Evolutionary conservation across 1,284 basidiomycete genomes (phyloP).

Genomic region (Ganoderma lucidum): DNA sequence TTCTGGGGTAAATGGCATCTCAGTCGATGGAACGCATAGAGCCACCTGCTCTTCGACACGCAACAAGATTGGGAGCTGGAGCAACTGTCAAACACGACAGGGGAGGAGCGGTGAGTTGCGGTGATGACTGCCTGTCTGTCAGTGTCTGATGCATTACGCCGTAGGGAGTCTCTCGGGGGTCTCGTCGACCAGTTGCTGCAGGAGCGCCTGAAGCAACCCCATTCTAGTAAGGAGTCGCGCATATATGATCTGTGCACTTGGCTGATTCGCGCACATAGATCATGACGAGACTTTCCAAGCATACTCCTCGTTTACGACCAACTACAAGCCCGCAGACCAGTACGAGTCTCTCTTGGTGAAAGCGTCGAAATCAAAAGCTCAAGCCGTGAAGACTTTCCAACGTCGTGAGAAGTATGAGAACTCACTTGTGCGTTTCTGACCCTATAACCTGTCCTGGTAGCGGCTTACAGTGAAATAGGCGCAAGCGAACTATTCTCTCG

Average conservation of each 20-base stretch:
- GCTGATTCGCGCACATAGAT: conserved; percentile 45
- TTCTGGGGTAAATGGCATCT: neutral
- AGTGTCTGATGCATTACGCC: conserved; percentile 1
- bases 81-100: conserved; percentile 55
- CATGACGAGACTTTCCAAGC: conserved; percentile 82
- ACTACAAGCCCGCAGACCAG: conserved; percentile 70
- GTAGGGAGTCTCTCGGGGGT: conserved; percentile 50
- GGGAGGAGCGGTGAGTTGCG: conserved; percentile 55
- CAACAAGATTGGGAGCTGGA: conserved; percentile 82
- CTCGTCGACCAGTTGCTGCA: conserved; percentile 60
- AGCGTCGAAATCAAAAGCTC: conserved; percentile 74
- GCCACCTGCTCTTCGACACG: conserved; percentile 75
- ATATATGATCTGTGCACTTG: neutral
- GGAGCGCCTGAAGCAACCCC: conserved; percentile 70
- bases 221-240: conserved; percentile 58
- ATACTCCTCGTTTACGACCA: conserved; percentile 89
- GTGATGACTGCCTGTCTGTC: neutral
- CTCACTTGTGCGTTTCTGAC: conserved; percentile 55
- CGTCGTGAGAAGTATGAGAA: conserved; percentile 68
- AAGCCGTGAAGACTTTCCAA: conserved; percentile 66
- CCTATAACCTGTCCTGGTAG: conserved; percentile 1
- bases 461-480: conserved; percentile 41
- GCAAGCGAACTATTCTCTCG: conserved; percentile 58
- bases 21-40: conserved; percentile 50
- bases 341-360: conserved; percentile 82